Base-by-base conservation (phyloP, 1,139 yeast genomes). In the Blastobotrys elegans region DNA sequence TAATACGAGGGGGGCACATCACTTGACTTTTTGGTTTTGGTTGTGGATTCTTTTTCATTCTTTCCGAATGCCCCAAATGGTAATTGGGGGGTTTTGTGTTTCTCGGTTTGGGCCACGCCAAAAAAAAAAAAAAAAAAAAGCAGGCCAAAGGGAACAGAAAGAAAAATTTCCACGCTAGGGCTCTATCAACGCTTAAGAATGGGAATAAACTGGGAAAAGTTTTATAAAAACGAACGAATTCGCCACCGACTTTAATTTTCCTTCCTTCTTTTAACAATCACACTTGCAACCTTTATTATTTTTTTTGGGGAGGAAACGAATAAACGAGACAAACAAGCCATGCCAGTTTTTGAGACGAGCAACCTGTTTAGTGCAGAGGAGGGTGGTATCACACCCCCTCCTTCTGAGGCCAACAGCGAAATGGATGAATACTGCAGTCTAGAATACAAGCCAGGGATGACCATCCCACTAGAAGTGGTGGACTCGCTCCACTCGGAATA, bases 391-490 rank as follows among this genome's bases (percentile, higher is more conserved):
- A n/a, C n/a, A n/a, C n/a, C n/a, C n/a, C n/a, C n/a, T n/a, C n/a
- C n/a, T n/a, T n/a, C n/a, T n/a, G n/a, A n/a, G n/a, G n/a, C n/a
- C n/a, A n/a, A n/a, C n/a, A n/a, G n/a, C 4, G 24, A 34, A 17
- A 10, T 4, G 16, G 34, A 33, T 6, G 5, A 33, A 17, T 17
- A 8, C 21, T 20, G n/a, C 13, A 21, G 5, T n/a, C 2, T 31
- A 18, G 47, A 44, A 20, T 44, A 37, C 33, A 7, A 37, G 11
- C 21, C 30, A 8, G 47, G 47, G 2, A 38, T 18, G 32, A 18
- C 11, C 4, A 20, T 44, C 16, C 32, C 31, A 2, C 14, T 44
- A 20, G 27, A 37, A 21, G 18, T 44, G 2, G 26, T 24, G 11
- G 47, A 44, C n/a, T 26, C 35, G n/a, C 7, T 43, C 11, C 16